Conservation (phyloP, 2,329 filamentous ascomycete species). For the Helotiales sp. region DNA sequence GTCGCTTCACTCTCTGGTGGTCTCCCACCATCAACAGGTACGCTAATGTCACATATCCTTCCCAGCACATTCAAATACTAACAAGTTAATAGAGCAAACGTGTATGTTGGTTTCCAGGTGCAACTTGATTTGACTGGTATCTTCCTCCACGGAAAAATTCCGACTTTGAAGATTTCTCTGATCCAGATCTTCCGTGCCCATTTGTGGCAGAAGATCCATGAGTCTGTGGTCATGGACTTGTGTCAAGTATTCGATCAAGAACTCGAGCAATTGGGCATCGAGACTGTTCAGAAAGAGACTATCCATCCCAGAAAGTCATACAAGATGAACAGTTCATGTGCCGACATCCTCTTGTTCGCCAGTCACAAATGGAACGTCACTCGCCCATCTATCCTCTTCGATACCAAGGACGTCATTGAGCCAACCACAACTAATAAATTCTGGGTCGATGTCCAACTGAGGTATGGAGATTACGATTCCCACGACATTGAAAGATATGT, state of each 20-base stretch:
- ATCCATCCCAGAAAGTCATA: slow-evolving; percentile 99
- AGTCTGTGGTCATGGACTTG: slow-evolving; percentile 97
- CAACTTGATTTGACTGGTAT: slow-evolving; percentile 97
- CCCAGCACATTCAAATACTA: not conserved
- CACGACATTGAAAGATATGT: slow-evolving; percentile 99
- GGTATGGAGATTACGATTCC: slow-evolving; percentile 98
- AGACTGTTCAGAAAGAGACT: slow-evolving; percentile 98
- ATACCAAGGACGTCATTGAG: slow-evolving; percentile 95
- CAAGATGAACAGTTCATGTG: slow-evolving; percentile 99
- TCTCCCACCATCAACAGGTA: slow-evolving; percentile 83
- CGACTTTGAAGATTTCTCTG: slow-evolving; percentile 94
- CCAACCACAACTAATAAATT: slow-evolving; percentile 97
- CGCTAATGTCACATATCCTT: not conserved
- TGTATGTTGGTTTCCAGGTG: slow-evolving; percentile 99
- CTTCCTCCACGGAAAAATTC: slow-evolving; percentile 98
- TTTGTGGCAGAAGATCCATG: slow-evolving; percentile 99
- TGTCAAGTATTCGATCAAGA: slow-evolving; percentile 83
- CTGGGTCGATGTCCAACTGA: slow-evolving; percentile 95
- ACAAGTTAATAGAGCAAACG: slow-evolving; percentile 82
- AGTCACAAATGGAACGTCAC: slow-evolving; percentile 99
- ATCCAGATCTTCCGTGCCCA: slow-evolving; percentile 99
- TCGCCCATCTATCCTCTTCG: slow-evolving; percentile 87
- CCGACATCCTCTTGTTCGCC: slow-evolving; percentile 94
- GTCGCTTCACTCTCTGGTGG: slow-evolving; percentile 99
- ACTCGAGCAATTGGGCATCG: slow-evolving; percentile 91